Conservation (phyloP, 495 filamentous ascomycete genomes). For the Annulohypoxylon bovei region DNA sequence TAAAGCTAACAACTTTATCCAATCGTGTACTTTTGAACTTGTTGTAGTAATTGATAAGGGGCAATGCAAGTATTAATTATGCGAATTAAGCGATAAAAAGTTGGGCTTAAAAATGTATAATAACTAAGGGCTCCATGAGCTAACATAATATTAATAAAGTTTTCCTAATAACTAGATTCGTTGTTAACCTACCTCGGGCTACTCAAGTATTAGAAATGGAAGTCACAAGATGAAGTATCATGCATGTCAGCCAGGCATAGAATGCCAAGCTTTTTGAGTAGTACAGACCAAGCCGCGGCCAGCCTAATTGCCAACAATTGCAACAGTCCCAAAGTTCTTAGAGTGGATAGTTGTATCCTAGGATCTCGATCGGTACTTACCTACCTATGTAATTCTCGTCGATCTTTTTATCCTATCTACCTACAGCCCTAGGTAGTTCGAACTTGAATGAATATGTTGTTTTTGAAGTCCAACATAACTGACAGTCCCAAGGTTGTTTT, state of each 20-base stretch:
- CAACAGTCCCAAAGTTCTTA: not conserved
- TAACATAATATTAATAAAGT: no score
- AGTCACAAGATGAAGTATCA: not conserved
- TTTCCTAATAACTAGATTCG: no score
- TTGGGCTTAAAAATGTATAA: not conserved
- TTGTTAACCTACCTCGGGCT: no score
- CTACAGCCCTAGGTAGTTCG: no score
- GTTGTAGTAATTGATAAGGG: not conserved
- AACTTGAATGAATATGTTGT: not conserved
- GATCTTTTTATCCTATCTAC: not conserved
- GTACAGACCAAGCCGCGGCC: not conserved
- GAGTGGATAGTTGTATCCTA: not conserved
- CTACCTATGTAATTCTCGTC: not conserved
- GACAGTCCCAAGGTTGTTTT: no score
- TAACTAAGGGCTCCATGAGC: not conserved
- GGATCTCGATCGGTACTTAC: not conserved
- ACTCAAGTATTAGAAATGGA: not conserved
- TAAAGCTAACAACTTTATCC: no score
- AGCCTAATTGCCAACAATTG: not conserved
- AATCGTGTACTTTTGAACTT: no score
- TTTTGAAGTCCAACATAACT: not conserved
- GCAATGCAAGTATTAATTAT: not conserved
- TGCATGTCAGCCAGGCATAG: not conserved
- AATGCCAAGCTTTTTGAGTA: not conserved
- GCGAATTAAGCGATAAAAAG: not conserved